Conservation (phyloP, 2,329 filamentous ascomycete genomes). For the Tolypocladium album region DNA sequence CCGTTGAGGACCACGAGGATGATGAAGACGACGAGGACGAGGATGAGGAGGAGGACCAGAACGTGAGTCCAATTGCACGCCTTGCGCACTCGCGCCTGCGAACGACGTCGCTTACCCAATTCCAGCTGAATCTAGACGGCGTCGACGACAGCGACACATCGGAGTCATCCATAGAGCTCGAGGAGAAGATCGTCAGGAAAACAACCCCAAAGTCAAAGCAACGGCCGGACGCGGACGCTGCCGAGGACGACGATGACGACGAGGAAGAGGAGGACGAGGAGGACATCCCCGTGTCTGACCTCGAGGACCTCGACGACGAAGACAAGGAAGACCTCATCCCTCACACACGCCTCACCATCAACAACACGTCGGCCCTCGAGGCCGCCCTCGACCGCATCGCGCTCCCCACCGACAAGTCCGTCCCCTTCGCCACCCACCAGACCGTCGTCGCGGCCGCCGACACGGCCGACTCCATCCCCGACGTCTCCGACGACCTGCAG, state of each 20-base stretch:
- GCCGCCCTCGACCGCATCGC: constrained; percentile 68
- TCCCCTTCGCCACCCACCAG: constrained; percentile 78
- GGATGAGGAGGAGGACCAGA: constrained; percentile 15
- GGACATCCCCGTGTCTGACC: constrained; percentile 81
- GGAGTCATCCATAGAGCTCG: constrained; percentile 68
- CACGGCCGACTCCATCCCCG: constrained; percentile 57
- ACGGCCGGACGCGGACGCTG: constrained; percentile 24
- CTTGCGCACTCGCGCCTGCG: neutral
- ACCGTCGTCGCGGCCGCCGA: constrained; percentile 57
- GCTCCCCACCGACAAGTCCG: constrained; percentile 53
- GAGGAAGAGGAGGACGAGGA: constrained; percentile 74
- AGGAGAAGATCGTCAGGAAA: constrained; percentile 47
- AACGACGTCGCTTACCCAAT: neutral
- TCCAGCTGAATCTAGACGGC: constrained; percentile 40
- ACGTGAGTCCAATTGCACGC: neutral
- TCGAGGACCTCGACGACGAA: constrained; percentile 65
- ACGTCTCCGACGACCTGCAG: constrained; percentile 83
- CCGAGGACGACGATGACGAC: constrained; percentile 40
- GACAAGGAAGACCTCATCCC: constrained; percentile 81
- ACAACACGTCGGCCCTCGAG: constrained; percentile 83
- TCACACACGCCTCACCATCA: constrained; percentile 89
- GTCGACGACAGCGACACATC: constrained; percentile 51
- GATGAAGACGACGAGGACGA: constrained; percentile 21
- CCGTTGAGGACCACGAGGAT: constrained; percentile 25
- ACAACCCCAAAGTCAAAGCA: constrained; percentile 18